Evolutionary conservation across 2,329 filamentous ascomycete genomes (phyloP), one percentile per base, ranked within the genome.

Genomic region (Pseudonectria buxi): DNA sequence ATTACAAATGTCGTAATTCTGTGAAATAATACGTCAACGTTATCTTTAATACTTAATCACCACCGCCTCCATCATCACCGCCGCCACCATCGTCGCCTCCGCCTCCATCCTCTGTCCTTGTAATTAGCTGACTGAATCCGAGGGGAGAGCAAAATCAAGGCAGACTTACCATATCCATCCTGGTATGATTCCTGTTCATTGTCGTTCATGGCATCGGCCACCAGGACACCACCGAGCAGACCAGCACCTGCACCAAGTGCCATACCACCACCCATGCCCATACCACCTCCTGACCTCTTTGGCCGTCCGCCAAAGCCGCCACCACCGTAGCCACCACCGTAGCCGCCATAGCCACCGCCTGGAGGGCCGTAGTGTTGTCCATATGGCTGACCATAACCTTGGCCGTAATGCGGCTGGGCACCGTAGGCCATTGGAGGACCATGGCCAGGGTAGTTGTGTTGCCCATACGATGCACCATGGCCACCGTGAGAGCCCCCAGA

Each of bases 241-340:
- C 88, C 88, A 44, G 83, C 88, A 47, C 87, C 88, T 4, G 86
- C 60, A 64, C 88, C 88, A 28, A 94, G 65, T 14, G 85, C 85
- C 7, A 81, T 78, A 33, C 81, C 86, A 31, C 85, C 86, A 2
- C 72, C 76, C 40, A 75, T 71, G n/a, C 86, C 85, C 63, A 90
- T 57, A 14, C 60, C 58, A 29, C 61, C 62, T 16, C 59, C 59
- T 30, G 58, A 47, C 50, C 67, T 69, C 40, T 64, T 69, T 38
- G 65, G 59, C 42, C 58, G 51, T 40, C 58, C 54, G 10, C 55
- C 57, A 33, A 61, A 61, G 29, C 57, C 59, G 12, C 56, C 58
- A 24, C 61, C 62, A 40, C 34, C 59, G 54, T 14, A 54, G 47
- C 11, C 32, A n/a, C 28, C 31, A 22, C 33, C 34, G 29, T 46